Evolutionary conservation across 768 basidiomycete species (phyloP).

Genomic region (Leccinum obscurum): DNA sequence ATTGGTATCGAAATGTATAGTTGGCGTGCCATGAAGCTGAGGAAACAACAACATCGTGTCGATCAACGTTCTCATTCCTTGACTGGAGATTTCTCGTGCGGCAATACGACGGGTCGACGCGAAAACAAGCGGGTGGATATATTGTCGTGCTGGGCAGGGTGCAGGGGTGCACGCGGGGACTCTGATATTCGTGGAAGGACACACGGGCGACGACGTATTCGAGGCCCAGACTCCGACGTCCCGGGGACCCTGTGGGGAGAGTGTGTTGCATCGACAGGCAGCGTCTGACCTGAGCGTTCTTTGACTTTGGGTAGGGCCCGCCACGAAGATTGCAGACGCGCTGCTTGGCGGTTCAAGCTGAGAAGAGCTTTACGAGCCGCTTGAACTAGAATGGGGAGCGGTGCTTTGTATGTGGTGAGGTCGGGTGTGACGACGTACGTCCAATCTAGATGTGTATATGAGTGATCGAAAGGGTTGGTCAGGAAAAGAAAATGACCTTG

Average conservation of each 20-base stretch:
- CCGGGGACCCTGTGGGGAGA: background rate
- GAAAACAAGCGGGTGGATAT: slow-evolving; percentile 4
- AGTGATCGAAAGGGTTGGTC: background rate
- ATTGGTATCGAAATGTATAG: background rate
- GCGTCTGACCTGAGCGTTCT: background rate
- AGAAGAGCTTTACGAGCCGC: slow-evolving; percentile 24
- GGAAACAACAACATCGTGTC: background rate
- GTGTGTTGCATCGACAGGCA: background rate
- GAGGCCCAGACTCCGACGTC: background rate
- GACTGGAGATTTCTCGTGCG: background rate
- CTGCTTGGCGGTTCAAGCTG: slow-evolving; percentile 10
- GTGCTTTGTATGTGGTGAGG: slow-evolving; percentile 26
- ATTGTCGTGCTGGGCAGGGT: background rate
- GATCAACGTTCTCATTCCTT: background rate
- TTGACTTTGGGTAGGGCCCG: background rate
- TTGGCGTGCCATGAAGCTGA: background rate
- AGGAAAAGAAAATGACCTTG: slow-evolving; percentile 18
- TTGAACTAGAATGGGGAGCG: slow-evolving; percentile 25
- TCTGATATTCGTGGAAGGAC: background rate
- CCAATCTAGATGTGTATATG: slow-evolving; percentile 20
- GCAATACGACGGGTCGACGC: slow-evolving; percentile 1
- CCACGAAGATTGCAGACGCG: slow-evolving; percentile 18
- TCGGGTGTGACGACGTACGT: slow-evolving; percentile 29
- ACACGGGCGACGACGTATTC: background rate
- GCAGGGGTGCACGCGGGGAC: background rate